Evolutionary conservation across 2,329 filamentous ascomycete species (phyloP), one percentile per base, ranked within the genome.

Genomic region (Trichophyton rubrum): DNA sequence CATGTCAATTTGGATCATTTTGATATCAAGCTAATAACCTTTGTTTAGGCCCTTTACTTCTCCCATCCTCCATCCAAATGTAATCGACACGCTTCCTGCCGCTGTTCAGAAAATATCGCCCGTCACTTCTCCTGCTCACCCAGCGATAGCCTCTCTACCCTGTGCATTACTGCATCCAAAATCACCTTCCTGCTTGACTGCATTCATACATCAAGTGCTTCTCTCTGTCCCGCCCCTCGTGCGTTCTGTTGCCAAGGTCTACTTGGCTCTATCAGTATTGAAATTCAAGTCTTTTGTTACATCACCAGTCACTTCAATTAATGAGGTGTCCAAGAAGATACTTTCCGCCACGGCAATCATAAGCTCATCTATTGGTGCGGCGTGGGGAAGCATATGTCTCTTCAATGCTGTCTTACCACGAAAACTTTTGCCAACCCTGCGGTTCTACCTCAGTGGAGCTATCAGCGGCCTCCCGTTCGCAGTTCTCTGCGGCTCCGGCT

Each of bases 361-460:
- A 56, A 90, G 90, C 0, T 88, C 89, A 15, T 82, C 88, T n/a
- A 85, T 96, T 61, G 90, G 89, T 13, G 89, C 89, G 0, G 84
- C 85, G 35, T 99, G 93, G 93, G 90, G 85, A 0, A 87, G 85
- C 61, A 85, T 96, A 66, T 99, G 92, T 76, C 81, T 96, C 68
- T 90, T 96, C 78, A 89, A 95, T 73, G 78, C 82, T 53, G 81
- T 87, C 68, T 80, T 97, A 1, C 90, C 92, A 0, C 81, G 86
- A 2, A 81, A 80, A 4, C 78, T 90, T 7, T 79, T 96, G 0
- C 83, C 91, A 0, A 91, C 87, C 0, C 88, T 93, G 71, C 84
- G 93, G 22, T 95, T 93, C 80, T 96, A 95, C 79, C 78, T 96
- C 0, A 89, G 89, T 59, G 92, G 93, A 6, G 88, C 92, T 71